These are phyloP conservation scores for Scheffersomyces illinoinensis DNA, from an alignment of 1,139 yeast species.

Conservation along the genomic window DNA sequence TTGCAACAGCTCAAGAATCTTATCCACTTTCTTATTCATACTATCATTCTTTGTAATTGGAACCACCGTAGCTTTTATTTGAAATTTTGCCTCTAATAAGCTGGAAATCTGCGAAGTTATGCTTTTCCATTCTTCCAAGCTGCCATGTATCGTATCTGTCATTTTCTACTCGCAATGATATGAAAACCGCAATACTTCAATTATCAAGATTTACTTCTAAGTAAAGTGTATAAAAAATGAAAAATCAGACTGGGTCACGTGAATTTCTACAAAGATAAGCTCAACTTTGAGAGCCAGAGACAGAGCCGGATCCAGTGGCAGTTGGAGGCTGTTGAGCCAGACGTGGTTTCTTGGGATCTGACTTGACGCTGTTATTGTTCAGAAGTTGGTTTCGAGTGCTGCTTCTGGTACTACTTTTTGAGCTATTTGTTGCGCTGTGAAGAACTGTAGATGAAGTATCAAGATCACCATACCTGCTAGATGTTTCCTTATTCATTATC, in stretches of 20 bases:
- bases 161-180: neutral
- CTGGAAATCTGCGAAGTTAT: neutral
- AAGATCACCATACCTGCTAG: constrained; percentile 31
- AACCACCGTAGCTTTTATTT: constrained; percentile 5
- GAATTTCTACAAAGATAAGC: neutral
- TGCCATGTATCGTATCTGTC: neutral
- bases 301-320: neutral
- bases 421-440: constrained; percentile 14
- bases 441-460: constrained; percentile 22
- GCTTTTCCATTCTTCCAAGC: neutral
- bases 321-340: neutral
- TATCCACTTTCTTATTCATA: constrained; percentile 21
- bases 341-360: neutral
- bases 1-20: constrained; percentile 11
- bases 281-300: neutral
- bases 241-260: neutral
- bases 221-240: neutral
- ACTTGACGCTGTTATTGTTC: neutral
- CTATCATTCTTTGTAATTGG: constrained; percentile 27
- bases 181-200: neutral
- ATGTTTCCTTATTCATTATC: constrained; percentile 14
- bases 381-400: neutral
- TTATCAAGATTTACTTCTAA: neutral
- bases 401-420: constrained; percentile 5
- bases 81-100: neutral